These are phyloP conservation scores for Macaranga tanarius DNA, from an alignment of 441 rosid genomes.

Conservation along the genomic window DNA sequence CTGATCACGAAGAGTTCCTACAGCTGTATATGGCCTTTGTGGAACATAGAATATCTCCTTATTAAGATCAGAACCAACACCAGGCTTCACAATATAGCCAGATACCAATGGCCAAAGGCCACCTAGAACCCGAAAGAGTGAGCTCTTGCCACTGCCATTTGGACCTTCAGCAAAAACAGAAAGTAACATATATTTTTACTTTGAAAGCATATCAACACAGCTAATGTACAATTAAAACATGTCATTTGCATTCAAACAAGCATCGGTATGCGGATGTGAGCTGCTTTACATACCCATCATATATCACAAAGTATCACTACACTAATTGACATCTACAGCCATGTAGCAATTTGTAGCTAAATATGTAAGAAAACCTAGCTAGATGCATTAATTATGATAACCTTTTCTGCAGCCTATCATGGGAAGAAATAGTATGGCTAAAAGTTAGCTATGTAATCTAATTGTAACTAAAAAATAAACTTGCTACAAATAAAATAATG, in stretches of 20 bases:
- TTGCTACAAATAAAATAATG: too few species aligned
- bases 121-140: constrained; percentile 98
- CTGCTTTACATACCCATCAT: neutral
- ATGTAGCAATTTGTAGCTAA: too few species aligned
- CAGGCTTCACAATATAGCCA: constrained; percentile 98
- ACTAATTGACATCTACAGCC: too few species aligned
- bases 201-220: neutral
- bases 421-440: too few species aligned
- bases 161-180: constrained; percentile 70
- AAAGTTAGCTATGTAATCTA: too few species aligned
- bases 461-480: too few species aligned
- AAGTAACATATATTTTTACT: constrained; percentile 8
- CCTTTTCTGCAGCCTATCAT: too few species aligned
- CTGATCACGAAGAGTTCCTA: constrained; percentile 98
- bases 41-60: constrained; percentile 99
- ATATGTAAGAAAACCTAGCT: too few species aligned
- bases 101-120: constrained; percentile 99
- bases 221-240: neutral
- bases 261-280: neutral
- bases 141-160: constrained; percentile 99
- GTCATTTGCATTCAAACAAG: neutral
- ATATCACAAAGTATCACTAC: neutral
- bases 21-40: constrained; percentile 97
- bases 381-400: too few species aligned
- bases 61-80: constrained; percentile 98